These are phyloP conservation scores for Blastomyces gilchristii DNA, from an alignment of 2,329 filamentous ascomycete genomes.

Conservation along the genomic window DNA sequence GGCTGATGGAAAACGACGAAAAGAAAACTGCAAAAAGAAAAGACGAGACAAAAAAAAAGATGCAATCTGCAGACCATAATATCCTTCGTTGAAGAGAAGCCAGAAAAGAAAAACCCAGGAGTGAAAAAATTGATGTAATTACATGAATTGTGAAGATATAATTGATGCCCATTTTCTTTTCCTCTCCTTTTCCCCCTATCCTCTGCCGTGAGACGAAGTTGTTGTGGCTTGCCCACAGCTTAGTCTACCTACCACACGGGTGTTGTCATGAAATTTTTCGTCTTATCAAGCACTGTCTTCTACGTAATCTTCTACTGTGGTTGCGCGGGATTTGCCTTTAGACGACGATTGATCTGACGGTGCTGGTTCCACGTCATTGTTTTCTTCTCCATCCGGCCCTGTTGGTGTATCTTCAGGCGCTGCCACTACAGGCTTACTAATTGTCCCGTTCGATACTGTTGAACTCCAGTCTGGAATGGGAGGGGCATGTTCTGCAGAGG, in stretches of 20 bases:
- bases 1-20: background rate
- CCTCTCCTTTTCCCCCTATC: background rate
- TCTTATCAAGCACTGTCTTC: constrained; percentile 9
- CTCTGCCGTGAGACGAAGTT: background rate
- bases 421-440: background rate
- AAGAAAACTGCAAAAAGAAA: background rate
- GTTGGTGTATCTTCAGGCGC: background rate
- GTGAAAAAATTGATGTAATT: background rate
- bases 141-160: background rate
- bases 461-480: constrained; percentile 6
- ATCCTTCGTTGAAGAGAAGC: background rate
- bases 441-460: constrained; percentile 3
- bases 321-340: constrained; percentile 16
- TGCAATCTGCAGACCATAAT: background rate
- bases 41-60: background rate
- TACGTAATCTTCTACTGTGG: constrained; percentile 15
- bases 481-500: background rate
- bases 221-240: background rate
- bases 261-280: background rate
- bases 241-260: background rate
- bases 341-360: background rate
- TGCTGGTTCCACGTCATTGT: background rate
- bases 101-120: background rate
- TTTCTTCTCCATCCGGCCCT: background rate
- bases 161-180: background rate